phyloP scores from a whole-genome alignment of 139 green algal species.

The Chlamydomonas schloesseri region DNA sequence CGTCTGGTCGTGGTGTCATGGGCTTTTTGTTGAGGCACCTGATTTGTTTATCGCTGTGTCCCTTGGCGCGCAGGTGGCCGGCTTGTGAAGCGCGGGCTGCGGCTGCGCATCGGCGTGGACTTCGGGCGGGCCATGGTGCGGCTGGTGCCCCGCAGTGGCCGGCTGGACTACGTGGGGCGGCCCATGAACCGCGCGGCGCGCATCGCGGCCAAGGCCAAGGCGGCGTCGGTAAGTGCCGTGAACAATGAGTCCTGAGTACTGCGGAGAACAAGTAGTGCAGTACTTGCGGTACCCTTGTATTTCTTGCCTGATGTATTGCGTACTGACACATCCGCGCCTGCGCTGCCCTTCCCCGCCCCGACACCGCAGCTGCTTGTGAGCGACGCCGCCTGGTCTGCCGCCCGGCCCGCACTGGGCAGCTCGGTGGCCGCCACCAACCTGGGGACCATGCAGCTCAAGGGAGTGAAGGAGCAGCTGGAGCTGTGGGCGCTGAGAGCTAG shows the following conservation, averaged over 20 bases:
- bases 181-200: conserved; percentile 14
- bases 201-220: conserved; percentile 4
- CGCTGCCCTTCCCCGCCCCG: background rate
- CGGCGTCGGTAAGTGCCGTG: background rate
- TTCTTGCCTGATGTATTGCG: too few relatives aligned
- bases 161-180: conserved; percentile 7
- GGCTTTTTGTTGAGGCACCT: too few relatives aligned
- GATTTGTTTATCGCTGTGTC: too few relatives aligned
- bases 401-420: background rate
- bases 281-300: too few relatives aligned
- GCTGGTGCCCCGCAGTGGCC: background rate
- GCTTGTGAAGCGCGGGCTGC: background rate
- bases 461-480: background rate
- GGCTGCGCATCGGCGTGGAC: background rate
- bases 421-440: background rate
- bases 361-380: background rate
- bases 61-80: background rate
- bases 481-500: conserved; percentile 12
- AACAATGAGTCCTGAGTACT: too few relatives aligned
- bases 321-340: too few relatives aligned
- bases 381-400: background rate
- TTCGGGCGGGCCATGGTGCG: background rate
- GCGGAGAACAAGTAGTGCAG: too few relatives aligned
- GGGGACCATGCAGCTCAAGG: background rate
- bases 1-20: too few relatives aligned